A percentile compares a stretch with the other conserved stretches of the same genome.
phyloP scores from a whole-genome alignment of 1,284 basidiomycete genomes.

The Stygiomarasmius scandens region DNA sequence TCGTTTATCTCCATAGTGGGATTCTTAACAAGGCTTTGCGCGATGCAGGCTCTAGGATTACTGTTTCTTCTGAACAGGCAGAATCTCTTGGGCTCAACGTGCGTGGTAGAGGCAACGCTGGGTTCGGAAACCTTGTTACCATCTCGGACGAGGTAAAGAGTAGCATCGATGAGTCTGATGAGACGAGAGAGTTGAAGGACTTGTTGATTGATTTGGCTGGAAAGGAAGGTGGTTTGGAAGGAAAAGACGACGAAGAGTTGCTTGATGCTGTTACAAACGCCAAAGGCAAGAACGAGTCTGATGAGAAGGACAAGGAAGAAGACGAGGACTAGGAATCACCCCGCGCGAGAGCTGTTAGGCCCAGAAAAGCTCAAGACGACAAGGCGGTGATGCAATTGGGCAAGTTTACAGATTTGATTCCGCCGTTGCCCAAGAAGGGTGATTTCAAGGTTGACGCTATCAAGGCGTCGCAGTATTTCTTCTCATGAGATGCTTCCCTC shows the following conservation, averaged over 20 bases:
- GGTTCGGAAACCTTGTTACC: constrained; percentile 33
- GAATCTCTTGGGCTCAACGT: constrained; percentile 27
- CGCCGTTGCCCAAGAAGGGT: constrained; percentile 86
- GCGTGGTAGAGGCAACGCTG: neutral
- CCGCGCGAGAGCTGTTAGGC: constrained; percentile 18
- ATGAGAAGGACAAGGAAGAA: constrained; percentile 24
- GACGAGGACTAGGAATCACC: constrained; percentile 25
- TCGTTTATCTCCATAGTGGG: constrained; percentile 49
- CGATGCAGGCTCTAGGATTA: constrained; percentile 45
- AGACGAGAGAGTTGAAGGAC: constrained; percentile 24
- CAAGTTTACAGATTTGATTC: constrained; percentile 84
- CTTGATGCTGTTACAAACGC: constrained; percentile 16
- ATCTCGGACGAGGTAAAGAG: constrained; percentile 29
- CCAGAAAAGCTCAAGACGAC: constrained; percentile 27
- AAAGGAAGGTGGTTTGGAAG: too few species aligned
- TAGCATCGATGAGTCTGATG: constrained; percentile 23
- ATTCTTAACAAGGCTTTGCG: constrained; percentile 40
- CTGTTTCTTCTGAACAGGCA: constrained; percentile 43
- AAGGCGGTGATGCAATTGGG: constrained; percentile 35
- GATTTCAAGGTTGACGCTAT: constrained; percentile 87
- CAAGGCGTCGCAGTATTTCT: constrained; percentile 87
- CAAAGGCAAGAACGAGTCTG: constrained; percentile 19
- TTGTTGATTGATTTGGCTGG: constrained; percentile 24
- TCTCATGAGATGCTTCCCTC: constrained; percentile 64
- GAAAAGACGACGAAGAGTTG: constrained; percentile 13